Evolutionary conservation across 2,329 filamentous ascomycete species (phyloP), one percentile per base, ranked within the genome.

Genomic region (Elsinoe arachidis): DNA sequence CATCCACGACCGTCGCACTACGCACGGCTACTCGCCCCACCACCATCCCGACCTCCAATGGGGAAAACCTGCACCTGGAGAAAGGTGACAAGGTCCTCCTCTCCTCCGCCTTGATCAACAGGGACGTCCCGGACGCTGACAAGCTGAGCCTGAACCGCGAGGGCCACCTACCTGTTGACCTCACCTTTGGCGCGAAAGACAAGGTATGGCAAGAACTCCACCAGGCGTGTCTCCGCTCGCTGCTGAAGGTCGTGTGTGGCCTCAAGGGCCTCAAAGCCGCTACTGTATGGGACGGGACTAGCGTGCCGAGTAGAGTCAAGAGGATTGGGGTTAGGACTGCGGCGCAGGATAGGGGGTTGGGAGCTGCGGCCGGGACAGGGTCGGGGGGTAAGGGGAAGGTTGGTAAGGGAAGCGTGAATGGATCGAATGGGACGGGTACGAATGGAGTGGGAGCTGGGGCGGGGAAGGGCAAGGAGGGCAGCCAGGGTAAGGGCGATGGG

Each of bases 151-250:
- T 73, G 44, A 66, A 63, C 12, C 67, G 75, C 0, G 67, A 69
- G 19, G 62, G 65, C 2, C 78, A 78, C 62, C 68, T 77, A 55
- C 74, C 74, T 57, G 68, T 78, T 3, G 74, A 74, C 1, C 64
- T 72, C 21, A 70, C 51, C 73, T 74, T 12, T 68, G 71, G 15
- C 73, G 75, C 60, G 67, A 72, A 61, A 75, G 74, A 60, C 64
- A 77, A 1, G 56, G 60, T 10, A 37, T 60, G 51, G 58, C 60
- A 56, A 14, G 69, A 69, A 2, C 74, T 78, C 70, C 72, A 70
- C 5, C 63, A 70, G 14, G 67, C 76, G 3, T 67, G 70, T 17
- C 67, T 77, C 10, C 75, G 74, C 23, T 69, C 73, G 0, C 76
- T 78, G 74, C 63, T 78, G 58, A 73, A 70, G 58, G 71, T 73